Evolutionary conservation across 2,329 filamentous ascomycete species (phyloP).

Genomic region (Sarocladium strictum): DNA sequence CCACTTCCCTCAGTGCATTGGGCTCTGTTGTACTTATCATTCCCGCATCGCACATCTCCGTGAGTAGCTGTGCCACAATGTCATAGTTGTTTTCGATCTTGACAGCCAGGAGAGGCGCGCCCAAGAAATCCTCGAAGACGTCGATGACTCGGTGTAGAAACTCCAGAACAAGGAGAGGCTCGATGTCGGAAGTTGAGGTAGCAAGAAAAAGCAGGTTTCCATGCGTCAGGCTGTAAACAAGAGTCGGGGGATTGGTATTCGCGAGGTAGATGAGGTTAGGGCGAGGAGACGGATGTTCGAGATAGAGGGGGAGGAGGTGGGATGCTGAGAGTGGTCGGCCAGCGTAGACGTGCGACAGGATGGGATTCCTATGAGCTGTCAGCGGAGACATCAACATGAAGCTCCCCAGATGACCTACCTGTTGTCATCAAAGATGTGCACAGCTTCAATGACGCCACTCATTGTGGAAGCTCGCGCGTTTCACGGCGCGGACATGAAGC

Average conservation of each 20-base stretch:
- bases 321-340: slow-evolving; percentile 71
- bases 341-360: slow-evolving; percentile 86
- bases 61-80: slow-evolving; percentile 85
- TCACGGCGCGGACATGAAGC: slow-evolving; percentile 10
- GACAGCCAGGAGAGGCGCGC: slow-evolving; percentile 74
- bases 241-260: slow-evolving; percentile 74
- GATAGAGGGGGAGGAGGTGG: slow-evolving; percentile 78
- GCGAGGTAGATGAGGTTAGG: slow-evolving; percentile 83
- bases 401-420: slow-evolving; percentile 50
- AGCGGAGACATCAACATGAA: slow-evolving; percentile 13
- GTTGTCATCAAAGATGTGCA: slow-evolving; percentile 96
- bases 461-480: slow-evolving; percentile 39
- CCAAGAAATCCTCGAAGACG: slow-evolving; percentile 89
- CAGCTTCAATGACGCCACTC: slow-evolving; percentile 85
- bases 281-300: slow-evolving; percentile 72
- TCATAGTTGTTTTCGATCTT: slow-evolving; percentile 91
- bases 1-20: slow-evolving; percentile 83
- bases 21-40: slow-evolving; percentile 86
- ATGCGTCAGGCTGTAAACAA: slow-evolving; percentile 84
- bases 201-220: slow-evolving; percentile 81
- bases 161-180: slow-evolving; percentile 84
- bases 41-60: slow-evolving; percentile 94
- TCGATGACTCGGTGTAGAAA: slow-evolving; percentile 93
- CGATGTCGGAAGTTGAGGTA: slow-evolving; percentile 78
- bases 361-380: slow-evolving; percentile 57